Base-by-base conservation (phyloP, 257 asterid genomes). In the Nicotiana noctiflora region DNA sequence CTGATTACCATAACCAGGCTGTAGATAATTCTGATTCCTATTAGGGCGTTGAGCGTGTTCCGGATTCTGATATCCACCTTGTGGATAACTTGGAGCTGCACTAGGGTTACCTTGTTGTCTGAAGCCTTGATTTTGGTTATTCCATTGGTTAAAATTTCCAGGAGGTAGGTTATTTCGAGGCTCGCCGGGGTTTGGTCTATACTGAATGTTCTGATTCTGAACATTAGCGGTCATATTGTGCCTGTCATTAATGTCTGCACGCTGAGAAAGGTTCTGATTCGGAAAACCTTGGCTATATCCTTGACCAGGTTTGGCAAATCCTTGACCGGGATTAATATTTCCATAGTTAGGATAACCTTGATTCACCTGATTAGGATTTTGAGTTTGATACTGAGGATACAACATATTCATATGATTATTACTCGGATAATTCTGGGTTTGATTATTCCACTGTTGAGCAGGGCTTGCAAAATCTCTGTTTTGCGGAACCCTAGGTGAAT, bases 21-120 rank as follows among this genome's bases (percentile, higher is more conserved):
- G 86, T 9, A 87, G 86, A 76, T 79, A 84, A 76, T 63, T 77
- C 81, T 77, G 95, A 57, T 80, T 46, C 76, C 83, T 84, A 51
- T 66, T 63, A 8, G 78, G 70, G 80, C 67, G 87, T n/a, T 83
- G 91, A 4, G 79, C 80, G 83, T 66, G 80, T 29, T 76, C 82
- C 79, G 83, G 91, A 68, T 84, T 85, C 86, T 84, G 92, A 80
- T 81, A 84, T 52, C 89, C 95, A 60, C 86, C 87, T 57, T 81
- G 93, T 4, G 90, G 86, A 84, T 87, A 76, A 82, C 81, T 84
- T 67, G 84, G 84, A 49, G 80, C 83, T 70, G 27, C 18, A 81
- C 85, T 83, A 17, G 84, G 86, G 56, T 75, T 80, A 29, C 76
- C 84, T 56, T 81, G 88, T 27, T 72, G 83, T 17, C 68, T 82